Evolutionary conservation across 345 rosid genomes (phyloP).

Genomic region (Euclidium syriacum): DNA sequence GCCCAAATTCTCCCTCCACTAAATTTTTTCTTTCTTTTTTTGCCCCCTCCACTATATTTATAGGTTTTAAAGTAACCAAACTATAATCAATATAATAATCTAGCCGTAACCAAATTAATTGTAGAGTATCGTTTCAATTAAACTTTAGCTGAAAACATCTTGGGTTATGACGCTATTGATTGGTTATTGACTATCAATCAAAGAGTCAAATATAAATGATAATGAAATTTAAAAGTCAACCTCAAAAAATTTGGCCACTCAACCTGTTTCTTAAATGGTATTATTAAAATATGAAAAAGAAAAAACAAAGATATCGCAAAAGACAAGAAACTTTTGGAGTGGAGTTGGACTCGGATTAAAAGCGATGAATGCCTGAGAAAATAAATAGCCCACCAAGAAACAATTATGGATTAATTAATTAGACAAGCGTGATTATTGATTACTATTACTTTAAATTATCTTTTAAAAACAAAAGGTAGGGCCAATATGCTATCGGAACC

Average conservation of each 20-base stretch:
- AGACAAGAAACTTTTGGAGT: slow-evolving; percentile 39
- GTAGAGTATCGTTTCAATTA: background rate
- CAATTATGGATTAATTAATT: slow-evolving; percentile 16
- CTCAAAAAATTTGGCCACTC: slow-evolving; percentile 29
- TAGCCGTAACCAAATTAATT: no score
- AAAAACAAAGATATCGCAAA: slow-evolving; percentile 16
- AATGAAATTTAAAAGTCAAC: slow-evolving; percentile 29
- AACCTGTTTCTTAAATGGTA: slow-evolving; percentile 4
- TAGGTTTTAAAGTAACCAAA: background rate
- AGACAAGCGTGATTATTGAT: slow-evolving; percentile 34
- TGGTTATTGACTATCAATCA: slow-evolving; percentile 28
- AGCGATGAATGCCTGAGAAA: slow-evolving; percentile 20
- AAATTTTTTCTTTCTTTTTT: no score
- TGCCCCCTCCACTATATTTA: background rate
- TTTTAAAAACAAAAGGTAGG: slow-evolving; percentile 25
- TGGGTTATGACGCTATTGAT: slow-evolving; percentile 15
- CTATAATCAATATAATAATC: no score
- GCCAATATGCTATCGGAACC: slow-evolving; percentile 20
- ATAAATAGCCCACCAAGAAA: slow-evolving; percentile 33
- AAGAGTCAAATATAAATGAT: slow-evolving; percentile 30
- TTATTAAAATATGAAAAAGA: slow-evolving; percentile 18
- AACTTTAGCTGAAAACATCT: background rate
- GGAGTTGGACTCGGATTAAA: slow-evolving; percentile 36
- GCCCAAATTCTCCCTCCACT: no score
- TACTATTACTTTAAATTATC: slow-evolving; percentile 23